Evolutionary conservation across 2,329 filamentous ascomycete species (phyloP).

Genomic region (Nannizziopsis arthrosporioides): DNA sequence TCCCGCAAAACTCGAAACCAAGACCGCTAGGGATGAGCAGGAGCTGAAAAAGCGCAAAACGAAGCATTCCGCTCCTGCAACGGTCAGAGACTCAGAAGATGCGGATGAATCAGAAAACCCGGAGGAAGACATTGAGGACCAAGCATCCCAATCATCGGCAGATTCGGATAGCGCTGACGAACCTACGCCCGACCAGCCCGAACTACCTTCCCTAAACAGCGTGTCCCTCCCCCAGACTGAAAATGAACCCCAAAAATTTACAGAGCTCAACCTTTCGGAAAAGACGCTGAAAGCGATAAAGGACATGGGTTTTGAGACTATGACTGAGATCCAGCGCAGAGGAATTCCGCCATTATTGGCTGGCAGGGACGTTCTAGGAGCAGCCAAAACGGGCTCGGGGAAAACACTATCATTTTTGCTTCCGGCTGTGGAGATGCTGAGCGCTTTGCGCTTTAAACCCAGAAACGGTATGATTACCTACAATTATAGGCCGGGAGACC

Average conservation of each 20-base stretch:
- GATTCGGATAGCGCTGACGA: slow-evolving; percentile 28
- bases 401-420: slow-evolving; percentile 94
- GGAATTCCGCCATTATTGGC: slow-evolving; percentile 80
- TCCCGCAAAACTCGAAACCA: not conserved
- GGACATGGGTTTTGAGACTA: slow-evolving; percentile 85
- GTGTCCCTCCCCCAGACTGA: slow-evolving; percentile 49
- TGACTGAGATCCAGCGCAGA: slow-evolving; percentile 88
- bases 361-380: slow-evolving; percentile 83
- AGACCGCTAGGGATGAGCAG: slow-evolving; percentile 1
- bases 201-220: slow-evolving; percentile 41
- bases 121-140: slow-evolving; percentile 20
- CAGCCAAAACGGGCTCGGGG: slow-evolving; percentile 89
- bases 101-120: slow-evolving; percentile 18
- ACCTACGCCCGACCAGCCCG: slow-evolving; percentile 23
- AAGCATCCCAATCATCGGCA: slow-evolving; percentile 15
- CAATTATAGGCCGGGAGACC: not conserved
- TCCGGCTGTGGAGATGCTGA: slow-evolving; percentile 85
- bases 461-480: slow-evolving; percentile 52
- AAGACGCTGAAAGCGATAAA: slow-evolving; percentile 79
- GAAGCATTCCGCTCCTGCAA: slow-evolving; percentile 19
- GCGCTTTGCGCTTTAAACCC: slow-evolving; percentile 83
- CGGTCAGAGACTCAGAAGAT: slow-evolving; percentile 17
- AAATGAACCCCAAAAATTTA: slow-evolving; percentile 57
- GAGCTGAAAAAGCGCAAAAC: slow-evolving; percentile 30
- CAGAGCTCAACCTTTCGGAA: slow-evolving; percentile 72